Conservation (phyloP, 1,139 yeast genomes). For the Diutina pseudorugosa region DNA sequence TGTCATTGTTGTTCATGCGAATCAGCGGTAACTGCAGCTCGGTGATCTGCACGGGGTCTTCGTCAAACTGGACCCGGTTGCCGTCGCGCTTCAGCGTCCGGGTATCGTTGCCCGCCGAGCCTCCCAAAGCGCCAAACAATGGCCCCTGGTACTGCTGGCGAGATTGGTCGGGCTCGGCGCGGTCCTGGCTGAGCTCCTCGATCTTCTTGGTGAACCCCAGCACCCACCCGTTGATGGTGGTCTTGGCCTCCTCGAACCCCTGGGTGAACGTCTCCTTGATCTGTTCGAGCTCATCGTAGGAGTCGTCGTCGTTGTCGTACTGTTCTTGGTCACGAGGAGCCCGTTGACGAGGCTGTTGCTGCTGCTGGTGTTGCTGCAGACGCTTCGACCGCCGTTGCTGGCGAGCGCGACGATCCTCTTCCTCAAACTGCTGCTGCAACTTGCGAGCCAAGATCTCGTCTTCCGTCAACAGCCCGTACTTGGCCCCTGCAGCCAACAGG, state of each 20-base stretch:
- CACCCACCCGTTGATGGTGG: constrained; percentile 74
- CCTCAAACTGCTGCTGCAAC: constrained; percentile 60
- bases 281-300: constrained; percentile 57
- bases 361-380: constrained; percentile 14
- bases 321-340: constrained; percentile 10
- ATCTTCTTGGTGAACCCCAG: constrained; percentile 56
- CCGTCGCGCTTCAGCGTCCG: neutral
- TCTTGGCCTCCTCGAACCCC: constrained; percentile 76
- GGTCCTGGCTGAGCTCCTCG: constrained; percentile 11
- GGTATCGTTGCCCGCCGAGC: constrained; percentile 22
- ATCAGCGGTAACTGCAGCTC: constrained; percentile 8
- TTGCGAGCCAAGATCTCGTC: constrained; percentile 80
- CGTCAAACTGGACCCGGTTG: constrained; percentile 29
- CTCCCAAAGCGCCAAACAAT: constrained; percentile 37
- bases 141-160: constrained; percentile 13
- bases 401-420: constrained; percentile 23
- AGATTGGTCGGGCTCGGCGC: constrained; percentile 5
- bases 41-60: constrained; percentile 39
- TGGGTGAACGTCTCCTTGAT: constrained; percentile 59
- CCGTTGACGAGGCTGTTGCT: constrained; percentile 8
- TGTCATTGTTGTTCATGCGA: constrained; percentile 37
- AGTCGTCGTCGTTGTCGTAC: constrained; percentile 32
- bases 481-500: neutral
- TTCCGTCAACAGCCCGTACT: constrained; percentile 23
- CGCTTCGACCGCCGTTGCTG: constrained; percentile 9